Evolutionary conservation across 345 rosid species (phyloP), one percentile per base, ranked within the genome.

Genomic region (Populus davidiana): DNA sequence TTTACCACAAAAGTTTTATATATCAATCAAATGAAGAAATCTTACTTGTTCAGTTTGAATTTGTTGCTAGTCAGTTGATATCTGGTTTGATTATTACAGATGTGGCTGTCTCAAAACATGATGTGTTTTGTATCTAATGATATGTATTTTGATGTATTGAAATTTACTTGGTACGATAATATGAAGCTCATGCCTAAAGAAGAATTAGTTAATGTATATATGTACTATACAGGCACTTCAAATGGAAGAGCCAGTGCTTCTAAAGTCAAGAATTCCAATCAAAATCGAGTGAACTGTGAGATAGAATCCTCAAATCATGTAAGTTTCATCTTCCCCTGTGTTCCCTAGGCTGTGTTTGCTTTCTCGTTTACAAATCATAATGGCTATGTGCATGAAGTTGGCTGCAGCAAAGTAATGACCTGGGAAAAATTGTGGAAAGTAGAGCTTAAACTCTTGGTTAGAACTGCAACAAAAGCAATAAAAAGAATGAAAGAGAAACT

Each of bases 201-300:
- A 49, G 54, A 16, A 49, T 49, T 49, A 49, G 54, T 17, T 49
- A 17, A 49, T 49, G 54, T 16, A 6, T 49, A 49, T 49, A 49
- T 49, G 54, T 49, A 17, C 20, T 49, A 43, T 69, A 56, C 67
- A 72, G 82, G 80, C 54, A 43, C 74, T 75, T 77, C 44, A 71
- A 75, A 63, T 54, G 69, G 50, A 71, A 56, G 49, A 16, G 70
- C 35, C 59, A 82, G 64, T 82, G 63, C 83, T 67, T 74, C 82
- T 54, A 69, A 79, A 74, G 59, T 31, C 65, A 79, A 56, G 56
- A 77, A 65, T 62, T 61, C 81, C 23, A 69, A 75, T 43, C 72
- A 44, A 68, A 70, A 67, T 65, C 29, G 2, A 23, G 78, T 33
- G 38, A 54, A 39, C 21, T 69, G 8, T 27, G 71, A 79, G 47